Conservation (phyloP, 306 rosid genomes). For the Rosa rugosa region DNA sequence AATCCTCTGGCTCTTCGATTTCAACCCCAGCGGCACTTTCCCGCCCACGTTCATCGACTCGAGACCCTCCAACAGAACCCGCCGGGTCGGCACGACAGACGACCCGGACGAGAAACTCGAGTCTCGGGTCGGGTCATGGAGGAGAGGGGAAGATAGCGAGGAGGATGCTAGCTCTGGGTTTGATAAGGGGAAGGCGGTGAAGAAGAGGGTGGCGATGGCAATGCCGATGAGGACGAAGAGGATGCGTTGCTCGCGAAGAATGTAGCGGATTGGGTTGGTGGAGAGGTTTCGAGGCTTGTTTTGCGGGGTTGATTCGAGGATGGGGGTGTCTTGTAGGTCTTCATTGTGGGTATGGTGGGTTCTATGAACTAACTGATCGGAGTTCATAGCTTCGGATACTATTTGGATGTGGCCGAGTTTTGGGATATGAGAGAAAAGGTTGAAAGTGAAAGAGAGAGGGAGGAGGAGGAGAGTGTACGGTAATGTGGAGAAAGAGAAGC, state of each 20-base stretch:
- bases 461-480: neutral
- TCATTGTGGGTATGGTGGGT: conserved; percentile 22
- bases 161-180: neutral
- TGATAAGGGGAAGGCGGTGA: conserved; percentile 33
- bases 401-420: neutral
- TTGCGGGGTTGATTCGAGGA: neutral
- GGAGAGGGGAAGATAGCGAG: neutral
- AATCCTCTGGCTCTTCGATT: conserved; percentile 48
- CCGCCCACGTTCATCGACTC: conserved; percentile 19
- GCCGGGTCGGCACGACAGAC: conserved; percentile 21
- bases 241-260: conserved; percentile 34
- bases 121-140: neutral
- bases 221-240: conserved; percentile 38
- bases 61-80: conserved; percentile 40
- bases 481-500: neutral
- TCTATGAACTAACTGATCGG: conserved; percentile 48
- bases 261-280: conserved; percentile 12
- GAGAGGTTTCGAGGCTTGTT: neutral
- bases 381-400: conserved; percentile 19
- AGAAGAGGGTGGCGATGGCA: conserved; percentile 43
- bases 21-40: conserved; percentile 43
- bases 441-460: conserved; percentile 1
- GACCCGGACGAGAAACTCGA: neutral
- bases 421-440: conserved; percentile 9
- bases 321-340: neutral